Evolutionary conservation across 2,329 filamentous ascomycete species (phyloP).

Genomic region (Neopestalotiopsis sp.): DNA sequence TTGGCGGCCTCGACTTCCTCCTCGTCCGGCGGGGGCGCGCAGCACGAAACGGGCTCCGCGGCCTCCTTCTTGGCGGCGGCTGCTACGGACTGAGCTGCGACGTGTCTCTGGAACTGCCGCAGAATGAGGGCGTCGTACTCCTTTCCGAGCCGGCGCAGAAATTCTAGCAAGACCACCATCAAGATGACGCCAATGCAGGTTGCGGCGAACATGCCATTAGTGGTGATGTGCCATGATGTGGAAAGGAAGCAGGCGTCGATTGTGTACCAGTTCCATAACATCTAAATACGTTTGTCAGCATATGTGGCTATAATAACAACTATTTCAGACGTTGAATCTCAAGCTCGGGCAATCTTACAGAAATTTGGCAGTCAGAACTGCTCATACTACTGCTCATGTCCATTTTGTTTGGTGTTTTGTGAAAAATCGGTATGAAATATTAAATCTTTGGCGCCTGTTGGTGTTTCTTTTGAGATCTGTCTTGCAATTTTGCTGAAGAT

Average conservation of each 20-base stretch:
- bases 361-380: slow-evolving; percentile 17
- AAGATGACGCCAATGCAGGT: slow-evolving; percentile 49
- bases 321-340: not conserved
- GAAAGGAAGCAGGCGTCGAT: slow-evolving; percentile 48
- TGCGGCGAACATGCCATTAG: slow-evolving; percentile 46
- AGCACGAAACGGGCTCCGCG: slow-evolving; percentile 18
- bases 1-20: slow-evolving; percentile 15
- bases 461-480: not conserved
- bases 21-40: slow-evolving; percentile 18
- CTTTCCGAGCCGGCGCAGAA: slow-evolving; percentile 44
- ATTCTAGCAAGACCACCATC: slow-evolving; percentile 45
- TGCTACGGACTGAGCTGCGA: slow-evolving; percentile 31
- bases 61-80: slow-evolving; percentile 17
- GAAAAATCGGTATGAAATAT: not conserved
- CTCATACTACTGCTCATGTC: slow-evolving; percentile 15
- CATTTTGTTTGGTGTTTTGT: slow-evolving; percentile 15
- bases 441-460: not conserved
- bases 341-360: slow-evolving; percentile 10
- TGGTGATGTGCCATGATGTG: slow-evolving; percentile 44
- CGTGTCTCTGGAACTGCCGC: slow-evolving; percentile 43
- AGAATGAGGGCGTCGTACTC: slow-evolving; percentile 47
- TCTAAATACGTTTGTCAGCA: slow-evolving; percentile 34
- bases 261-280: slow-evolving; percentile 51
- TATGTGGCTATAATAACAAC: not conserved
- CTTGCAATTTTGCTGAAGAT: not conserved